Evolutionary conservation across 352 stramenopile species (phyloP).

Genomic region (Pythium vanterpoolii): DNA sequence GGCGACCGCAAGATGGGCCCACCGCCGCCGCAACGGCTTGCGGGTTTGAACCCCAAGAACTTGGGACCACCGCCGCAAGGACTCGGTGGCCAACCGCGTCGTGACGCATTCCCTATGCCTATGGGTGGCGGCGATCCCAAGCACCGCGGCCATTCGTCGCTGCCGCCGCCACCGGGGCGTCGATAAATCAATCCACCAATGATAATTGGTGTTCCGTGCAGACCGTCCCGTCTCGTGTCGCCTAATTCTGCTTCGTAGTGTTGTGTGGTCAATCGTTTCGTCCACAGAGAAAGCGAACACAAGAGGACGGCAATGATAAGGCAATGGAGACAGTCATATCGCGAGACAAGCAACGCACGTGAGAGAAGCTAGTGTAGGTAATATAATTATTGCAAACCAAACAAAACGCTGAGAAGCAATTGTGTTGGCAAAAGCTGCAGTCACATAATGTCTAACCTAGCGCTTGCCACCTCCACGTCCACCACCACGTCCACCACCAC

Average conservation of each 20-base stretch:
- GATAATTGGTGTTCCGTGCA: neutral
- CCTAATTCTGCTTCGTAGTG: neutral
- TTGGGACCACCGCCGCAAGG: conserved; percentile 46
- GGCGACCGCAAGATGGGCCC: conserved; percentile 57
- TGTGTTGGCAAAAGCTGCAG: neutral
- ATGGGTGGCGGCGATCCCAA: conserved; percentile 56
- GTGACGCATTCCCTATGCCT: conserved; percentile 70
- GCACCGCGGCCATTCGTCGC: conserved; percentile 57
- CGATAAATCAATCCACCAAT: conserved; percentile 33
- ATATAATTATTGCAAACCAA: conserved; percentile 23
- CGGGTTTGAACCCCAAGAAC: conserved; percentile 73
- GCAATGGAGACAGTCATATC: too few species aligned
- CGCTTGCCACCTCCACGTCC: neutral
- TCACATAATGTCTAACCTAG: too few species aligned
- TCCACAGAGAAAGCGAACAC: too few species aligned
- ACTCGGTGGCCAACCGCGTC: conserved; percentile 32
- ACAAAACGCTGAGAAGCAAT: neutral
- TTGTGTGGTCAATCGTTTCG: neutral
- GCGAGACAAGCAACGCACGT: neutral
- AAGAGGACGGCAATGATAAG: too few species aligned
- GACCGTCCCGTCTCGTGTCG: too few species aligned
- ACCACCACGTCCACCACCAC: neutral
- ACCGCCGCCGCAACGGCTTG: conserved; percentile 51
- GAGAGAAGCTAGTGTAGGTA: conserved; percentile 17
- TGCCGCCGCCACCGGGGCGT: conserved; percentile 62